Conservation (phyloP, 148 eudicot genomes). For the Nepenthes gracilis region DNA sequence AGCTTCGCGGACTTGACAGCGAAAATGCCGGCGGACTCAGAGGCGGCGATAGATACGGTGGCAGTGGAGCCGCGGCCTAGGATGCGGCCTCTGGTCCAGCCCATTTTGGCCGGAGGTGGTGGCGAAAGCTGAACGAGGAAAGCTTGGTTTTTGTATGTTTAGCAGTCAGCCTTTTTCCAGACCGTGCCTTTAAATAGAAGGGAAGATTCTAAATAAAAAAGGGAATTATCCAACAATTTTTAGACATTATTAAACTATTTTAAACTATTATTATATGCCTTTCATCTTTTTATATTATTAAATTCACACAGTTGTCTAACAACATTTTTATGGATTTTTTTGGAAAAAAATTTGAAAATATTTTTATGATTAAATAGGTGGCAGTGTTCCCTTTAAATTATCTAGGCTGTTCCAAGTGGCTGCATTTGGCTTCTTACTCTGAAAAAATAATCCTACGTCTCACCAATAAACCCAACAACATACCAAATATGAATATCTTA, state of each 20-base stretch:
- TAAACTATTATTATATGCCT: too few species aligned
- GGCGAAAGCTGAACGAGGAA: neutral
- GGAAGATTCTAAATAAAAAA: neutral
- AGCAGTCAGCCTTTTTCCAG: neutral
- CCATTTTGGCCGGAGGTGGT: slow-evolving; percentile 18
- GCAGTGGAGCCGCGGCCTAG: slow-evolving; percentile 53
- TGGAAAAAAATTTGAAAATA: too few species aligned
- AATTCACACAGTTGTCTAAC: too few species aligned
- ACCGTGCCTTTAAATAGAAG: too few species aligned
- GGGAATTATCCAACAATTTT: slow-evolving; percentile 1
- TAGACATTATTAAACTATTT: neutral
- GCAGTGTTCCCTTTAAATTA: neutral
- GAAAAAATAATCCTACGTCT: too few species aligned
- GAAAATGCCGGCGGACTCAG: slow-evolving; percentile 18
- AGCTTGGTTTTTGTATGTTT: neutral
- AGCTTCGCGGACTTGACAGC: slow-evolving; percentile 43
- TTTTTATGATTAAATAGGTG: neutral
- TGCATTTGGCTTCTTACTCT: too few species aligned
- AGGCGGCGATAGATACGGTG: slow-evolving; percentile 33
- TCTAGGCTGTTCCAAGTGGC: too few species aligned
- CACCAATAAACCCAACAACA: too few species aligned
- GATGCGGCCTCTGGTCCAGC: slow-evolving; percentile 42
- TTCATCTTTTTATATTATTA: too few species aligned
- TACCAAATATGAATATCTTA: too few species aligned
- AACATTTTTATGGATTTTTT: too few species aligned